phyloP scores from a whole-genome alignment of 2,329 filamentous ascomycete genomes.

The Talaromyces marneffei region DNA sequence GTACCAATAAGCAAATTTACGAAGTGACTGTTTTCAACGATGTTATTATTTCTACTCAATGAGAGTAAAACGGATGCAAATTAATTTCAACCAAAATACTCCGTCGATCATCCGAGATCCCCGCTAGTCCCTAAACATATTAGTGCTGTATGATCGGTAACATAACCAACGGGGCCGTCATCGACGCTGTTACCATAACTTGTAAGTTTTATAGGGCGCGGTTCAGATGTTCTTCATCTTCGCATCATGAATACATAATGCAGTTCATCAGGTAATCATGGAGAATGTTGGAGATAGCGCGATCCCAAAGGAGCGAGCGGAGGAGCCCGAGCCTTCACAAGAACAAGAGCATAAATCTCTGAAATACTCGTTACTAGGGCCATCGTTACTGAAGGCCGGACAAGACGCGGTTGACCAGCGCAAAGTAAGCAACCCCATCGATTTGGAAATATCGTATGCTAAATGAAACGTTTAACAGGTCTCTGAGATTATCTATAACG shows the following conservation, averaged over 20 bases:
- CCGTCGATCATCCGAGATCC: neutral
- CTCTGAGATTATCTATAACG: constrained; percentile 93
- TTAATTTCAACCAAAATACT: neutral
- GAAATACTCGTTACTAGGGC: constrained; percentile 84
- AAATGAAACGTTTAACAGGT: constrained; percentile 53
- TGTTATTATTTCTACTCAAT: too few relatives aligned
- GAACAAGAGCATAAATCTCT: constrained; percentile 54
- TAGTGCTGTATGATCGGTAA: neutral
- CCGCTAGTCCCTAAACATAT: neutral
- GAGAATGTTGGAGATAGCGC: constrained; percentile 1
- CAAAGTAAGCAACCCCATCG: constrained; percentile 53
- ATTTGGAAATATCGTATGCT: constrained; percentile 6
- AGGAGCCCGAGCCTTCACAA: neutral
- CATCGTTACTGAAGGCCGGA: constrained; percentile 87
- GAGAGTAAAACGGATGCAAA: too few relatives aligned
- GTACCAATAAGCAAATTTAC: too few relatives aligned
- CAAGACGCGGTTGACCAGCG: constrained; percentile 89
- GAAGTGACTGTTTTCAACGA: too few relatives aligned
- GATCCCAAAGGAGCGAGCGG: neutral
- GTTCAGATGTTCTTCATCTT: neutral
- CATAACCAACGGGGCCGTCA: neutral
- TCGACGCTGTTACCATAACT: neutral
- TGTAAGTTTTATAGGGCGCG: neutral
- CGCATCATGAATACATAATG: neutral
- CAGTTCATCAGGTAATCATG: neutral